Conservation (phyloP, 2,329 filamentous ascomycete genomes). For the Nectriaceae sp. region DNA sequence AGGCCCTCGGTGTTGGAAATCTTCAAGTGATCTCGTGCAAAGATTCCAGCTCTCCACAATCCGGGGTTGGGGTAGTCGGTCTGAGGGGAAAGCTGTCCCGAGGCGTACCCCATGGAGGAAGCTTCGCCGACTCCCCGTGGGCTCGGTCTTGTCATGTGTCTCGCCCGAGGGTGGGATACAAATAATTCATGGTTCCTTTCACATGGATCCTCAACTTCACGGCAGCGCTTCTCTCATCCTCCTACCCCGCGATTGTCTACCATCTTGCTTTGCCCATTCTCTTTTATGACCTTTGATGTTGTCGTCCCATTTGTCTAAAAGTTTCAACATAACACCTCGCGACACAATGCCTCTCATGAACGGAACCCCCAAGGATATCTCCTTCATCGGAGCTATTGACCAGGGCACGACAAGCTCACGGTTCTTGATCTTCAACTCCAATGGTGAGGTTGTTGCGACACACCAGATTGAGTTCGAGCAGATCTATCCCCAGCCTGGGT, state of each 20-base stretch:
- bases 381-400: constrained; percentile 76
- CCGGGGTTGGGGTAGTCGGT: constrained; percentile 8
- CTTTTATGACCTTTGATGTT: too few species aligned
- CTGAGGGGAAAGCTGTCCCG: constrained; percentile 2
- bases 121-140: constrained; percentile 7
- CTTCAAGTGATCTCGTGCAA: constrained; percentile 1
- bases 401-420: constrained; percentile 78
- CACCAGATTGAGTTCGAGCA: constrained; percentile 79
- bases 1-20: constrained; percentile 2
- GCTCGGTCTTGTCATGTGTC: constrained; percentile 6
- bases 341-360: constrained; percentile 36
- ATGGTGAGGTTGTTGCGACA: constrained; percentile 68
- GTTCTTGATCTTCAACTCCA: constrained; percentile 75
- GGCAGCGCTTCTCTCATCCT: too few species aligned
- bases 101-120: constrained; percentile 10
- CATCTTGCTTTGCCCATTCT: too few species aligned
- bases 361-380: constrained; percentile 21
- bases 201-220: too few species aligned
- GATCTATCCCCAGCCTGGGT: constrained; percentile 75
- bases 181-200: too few species aligned
- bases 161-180: constrained; percentile 7
- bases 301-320: too few species aligned
- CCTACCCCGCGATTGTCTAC: too few species aligned
- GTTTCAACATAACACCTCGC: too few species aligned
- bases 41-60: constrained; percentile 9